A percentile compares a stretch with the other conserved stretches of the same genome.
These are phyloP conservation scores for apple (Malus domestica) DNA, from an alignment of 306 rosid genomes.

Conservation along the genomic window ASM211411v1 NC_041792.1:26406407-26406906, in stretches of 20 bases:
- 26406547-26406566: not conserved
- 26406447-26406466: too few relatives aligned
- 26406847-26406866: too few relatives aligned
- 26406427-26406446: too few relatives aligned
- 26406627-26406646: not conserved
- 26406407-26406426: accelerated
- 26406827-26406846: too few relatives aligned
- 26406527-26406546: not conserved
- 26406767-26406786: too few relatives aligned
- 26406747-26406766: too few relatives aligned
- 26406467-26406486: too few relatives aligned
- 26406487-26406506: not conserved
- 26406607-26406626: not conserved
- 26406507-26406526: not conserved
- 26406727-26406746: too few relatives aligned
- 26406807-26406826: too few relatives aligned
- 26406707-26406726: not conserved
- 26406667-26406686: not conserved
- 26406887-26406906: too few relatives aligned
- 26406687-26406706: not conserved
- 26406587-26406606: not conserved
- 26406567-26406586: not conserved
- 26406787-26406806: too few relatives aligned
- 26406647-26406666: not conserved
- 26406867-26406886: too few relatives aligned